phyloP scores from a whole-genome alignment of 2,329 filamentous ascomycete species.

The Pseudopyrenochaeta lycopersici region DNA sequence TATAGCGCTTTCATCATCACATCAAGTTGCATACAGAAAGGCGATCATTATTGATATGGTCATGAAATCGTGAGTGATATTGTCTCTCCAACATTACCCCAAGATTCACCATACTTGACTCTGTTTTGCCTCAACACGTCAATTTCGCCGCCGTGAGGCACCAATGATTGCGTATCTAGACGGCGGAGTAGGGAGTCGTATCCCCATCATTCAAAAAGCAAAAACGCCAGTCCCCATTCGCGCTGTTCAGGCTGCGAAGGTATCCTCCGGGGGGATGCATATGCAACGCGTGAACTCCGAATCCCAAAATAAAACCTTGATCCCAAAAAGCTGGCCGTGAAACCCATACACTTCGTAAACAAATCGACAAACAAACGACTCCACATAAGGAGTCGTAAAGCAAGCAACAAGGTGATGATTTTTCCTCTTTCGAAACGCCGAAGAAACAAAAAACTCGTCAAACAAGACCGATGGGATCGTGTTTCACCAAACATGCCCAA shows the following conservation, averaged over 20 bases:
- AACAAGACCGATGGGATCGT: slow-evolving; percentile 10
- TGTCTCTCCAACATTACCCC: slow-evolving; percentile 24
- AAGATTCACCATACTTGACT: slow-evolving; percentile 13
- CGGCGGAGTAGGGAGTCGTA: not conserved
- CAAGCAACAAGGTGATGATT: slow-evolving; percentile 23
- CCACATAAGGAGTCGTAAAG: slow-evolving; percentile 14
- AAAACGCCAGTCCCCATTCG: slow-evolving; percentile 41
- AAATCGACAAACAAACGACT: slow-evolving; percentile 6
- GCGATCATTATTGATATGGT: slow-evolving; percentile 5
- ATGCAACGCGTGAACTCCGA: slow-evolving; percentile 35
- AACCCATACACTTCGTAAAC: slow-evolving; percentile 19
- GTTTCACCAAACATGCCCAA: slow-evolving; percentile 15
- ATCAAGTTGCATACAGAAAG: not conserved
- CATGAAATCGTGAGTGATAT: slow-evolving; percentile 33
- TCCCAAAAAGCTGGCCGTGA: slow-evolving; percentile 22
- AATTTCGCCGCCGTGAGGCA: not conserved
- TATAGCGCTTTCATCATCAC: not conserved
- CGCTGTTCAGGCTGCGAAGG: slow-evolving; percentile 39
- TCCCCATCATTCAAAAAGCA: slow-evolving; percentile 9
- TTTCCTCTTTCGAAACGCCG: slow-evolving; percentile 24
- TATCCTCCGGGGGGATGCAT: slow-evolving; percentile 39
- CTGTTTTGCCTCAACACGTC: not conserved
- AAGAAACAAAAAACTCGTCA: slow-evolving; percentile 15
- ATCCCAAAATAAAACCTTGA: slow-evolving; percentile 10
- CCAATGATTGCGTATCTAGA: too few relatives aligned